Evolutionary conservation across 306 rosid species (phyloP).

Genomic region (Inga leiocalycina): DNA sequence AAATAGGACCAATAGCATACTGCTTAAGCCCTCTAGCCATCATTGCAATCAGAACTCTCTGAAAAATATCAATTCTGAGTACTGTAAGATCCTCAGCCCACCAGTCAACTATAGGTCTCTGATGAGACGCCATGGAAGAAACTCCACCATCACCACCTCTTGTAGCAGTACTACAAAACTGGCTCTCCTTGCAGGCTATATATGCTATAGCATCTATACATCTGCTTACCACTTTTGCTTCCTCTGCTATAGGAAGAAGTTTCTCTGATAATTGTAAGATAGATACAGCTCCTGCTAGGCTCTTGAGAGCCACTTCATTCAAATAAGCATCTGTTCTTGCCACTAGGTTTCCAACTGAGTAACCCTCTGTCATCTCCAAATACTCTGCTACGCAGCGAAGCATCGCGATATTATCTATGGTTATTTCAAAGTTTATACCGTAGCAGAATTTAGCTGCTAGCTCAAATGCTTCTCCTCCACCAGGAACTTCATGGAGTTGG

Average conservation of each 20-base stretch:
- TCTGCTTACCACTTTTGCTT: conserved; percentile 64
- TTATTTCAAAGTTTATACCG: conserved; percentile 82
- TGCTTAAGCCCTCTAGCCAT: conserved; percentile 86
- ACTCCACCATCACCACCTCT: conserved; percentile 46
- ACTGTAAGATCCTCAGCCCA: conserved; percentile 90
- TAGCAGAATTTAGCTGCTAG: conserved; percentile 89
- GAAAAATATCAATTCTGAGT: conserved; percentile 86
- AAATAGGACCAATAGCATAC: conserved; percentile 71
- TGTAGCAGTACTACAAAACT: conserved; percentile 44
- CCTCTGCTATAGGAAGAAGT: conserved; percentile 76
- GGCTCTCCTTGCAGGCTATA: conserved; percentile 70
- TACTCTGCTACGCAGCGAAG: conserved; percentile 85
- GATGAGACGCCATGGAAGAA: conserved; percentile 48
- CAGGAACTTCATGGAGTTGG: conserved; percentile 72
- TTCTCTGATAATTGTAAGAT: conserved; percentile 61
- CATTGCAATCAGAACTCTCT: conserved; percentile 80
- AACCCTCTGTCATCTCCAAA: conserved; percentile 89
- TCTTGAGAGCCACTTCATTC: conserved; percentile 74
- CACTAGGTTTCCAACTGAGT: conserved; percentile 67
- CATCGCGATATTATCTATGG: conserved; percentile 65
- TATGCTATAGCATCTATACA: conserved; percentile 84
- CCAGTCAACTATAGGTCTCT: conserved; percentile 72
- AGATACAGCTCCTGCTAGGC: conserved; percentile 69
- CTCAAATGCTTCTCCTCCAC: conserved; percentile 88
- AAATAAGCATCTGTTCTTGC: conserved; percentile 78